phyloP scores from a whole-genome alignment of 108 stramenopile genomes.

The Mediolabrus comicus region DNA sequence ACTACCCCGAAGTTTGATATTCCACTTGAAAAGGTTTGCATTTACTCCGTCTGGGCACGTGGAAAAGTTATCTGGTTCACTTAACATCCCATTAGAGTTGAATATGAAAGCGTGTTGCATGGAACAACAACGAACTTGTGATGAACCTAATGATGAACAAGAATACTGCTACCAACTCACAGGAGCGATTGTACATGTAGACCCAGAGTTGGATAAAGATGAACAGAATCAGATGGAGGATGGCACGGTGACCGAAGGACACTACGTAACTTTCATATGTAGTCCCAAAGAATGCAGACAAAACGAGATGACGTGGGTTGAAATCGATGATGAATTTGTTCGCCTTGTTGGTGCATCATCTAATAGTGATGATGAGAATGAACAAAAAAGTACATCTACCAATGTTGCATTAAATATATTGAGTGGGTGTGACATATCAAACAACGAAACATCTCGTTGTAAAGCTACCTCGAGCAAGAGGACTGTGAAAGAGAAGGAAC shows the following conservation, averaged over 20 bases:
- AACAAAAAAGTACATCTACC: background rate
- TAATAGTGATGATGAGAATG: background rate
- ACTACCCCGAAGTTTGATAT: slow-evolving; percentile 32
- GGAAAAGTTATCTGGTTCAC: slow-evolving; percentile 8
- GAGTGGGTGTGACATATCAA: slow-evolving; percentile 15
- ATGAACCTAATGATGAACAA: slow-evolving; percentile 1
- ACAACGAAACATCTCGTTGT: background rate
- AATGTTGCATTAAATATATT: slow-evolving; percentile 11
- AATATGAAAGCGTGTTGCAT: slow-evolving; percentile 28
- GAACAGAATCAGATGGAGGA: slow-evolving; percentile 3
- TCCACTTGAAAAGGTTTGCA: slow-evolving; percentile 41
- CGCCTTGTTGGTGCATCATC: slow-evolving; percentile 5
- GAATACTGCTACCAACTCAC: slow-evolving; percentile 17
- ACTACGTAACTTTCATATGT: slow-evolving; percentile 33
- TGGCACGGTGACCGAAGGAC: slow-evolving; percentile 29
- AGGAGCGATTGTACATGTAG: slow-evolving; percentile 43
- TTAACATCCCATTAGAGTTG: slow-evolving; percentile 28
- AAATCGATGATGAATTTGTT: slow-evolving; percentile 24
- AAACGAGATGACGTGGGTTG: slow-evolving; percentile 16
- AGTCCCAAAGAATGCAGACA: background rate
- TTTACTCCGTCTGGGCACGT: slow-evolving; percentile 22
- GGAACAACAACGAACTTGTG: background rate
- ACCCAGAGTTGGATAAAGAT: slow-evolving; percentile 2
- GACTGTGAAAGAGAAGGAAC: slow-evolving; percentile 7
- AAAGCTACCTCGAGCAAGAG: background rate